phyloP scores from a whole-genome alignment of 1,284 basidiomycete genomes.

The Stygiomarasmius scandens region DNA sequence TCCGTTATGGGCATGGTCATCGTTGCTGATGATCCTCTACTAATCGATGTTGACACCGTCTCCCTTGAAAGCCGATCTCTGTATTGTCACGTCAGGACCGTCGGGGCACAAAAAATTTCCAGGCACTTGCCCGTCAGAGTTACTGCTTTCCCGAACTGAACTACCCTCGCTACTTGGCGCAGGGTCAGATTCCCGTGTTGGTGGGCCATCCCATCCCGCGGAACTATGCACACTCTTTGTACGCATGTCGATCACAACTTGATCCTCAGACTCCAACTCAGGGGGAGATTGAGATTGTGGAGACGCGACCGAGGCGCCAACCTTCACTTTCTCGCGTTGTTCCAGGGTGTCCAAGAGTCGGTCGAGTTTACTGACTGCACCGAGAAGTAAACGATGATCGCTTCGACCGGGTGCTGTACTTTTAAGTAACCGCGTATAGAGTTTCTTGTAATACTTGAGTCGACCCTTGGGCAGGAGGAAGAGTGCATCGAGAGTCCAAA shows the following conservation, averaged over 20 bases:
- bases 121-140: slow-evolving; percentile 56
- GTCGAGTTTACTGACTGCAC: slow-evolving; percentile 84
- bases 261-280: slow-evolving; percentile 44
- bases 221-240: slow-evolving; percentile 34
- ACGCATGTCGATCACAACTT: slow-evolving; percentile 57
- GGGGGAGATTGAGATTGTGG: slow-evolving; percentile 20
- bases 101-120: not conserved
- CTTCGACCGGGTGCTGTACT: slow-evolving; percentile 87
- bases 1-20: slow-evolving; percentile 66
- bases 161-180: slow-evolving; percentile 46
- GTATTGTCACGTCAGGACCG: slow-evolving; percentile 7
- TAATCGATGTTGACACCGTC: slow-evolving; percentile 56
- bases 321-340: slow-evolving; percentile 49
- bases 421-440: slow-evolving; percentile 87
- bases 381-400: slow-evolving; percentile 82
- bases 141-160: slow-evolving; percentile 52
- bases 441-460: slow-evolving; percentile 90
- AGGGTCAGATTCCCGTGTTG: slow-evolving; percentile 31
- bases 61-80: slow-evolving; percentile 66
- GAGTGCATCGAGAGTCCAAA: slow-evolving; percentile 87
- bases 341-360: slow-evolving; percentile 72
- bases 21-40: slow-evolving; percentile 50
- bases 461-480: slow-evolving; percentile 87
- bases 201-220: slow-evolving; percentile 12
- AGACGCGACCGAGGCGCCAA: slow-evolving; percentile 35